A percentile compares a stretch with the other conserved stretches of the same genome.
phyloP scores from a whole-genome alignment of 805 yeast genomes.

The Zygosaccharomyces bailii region DNA sequence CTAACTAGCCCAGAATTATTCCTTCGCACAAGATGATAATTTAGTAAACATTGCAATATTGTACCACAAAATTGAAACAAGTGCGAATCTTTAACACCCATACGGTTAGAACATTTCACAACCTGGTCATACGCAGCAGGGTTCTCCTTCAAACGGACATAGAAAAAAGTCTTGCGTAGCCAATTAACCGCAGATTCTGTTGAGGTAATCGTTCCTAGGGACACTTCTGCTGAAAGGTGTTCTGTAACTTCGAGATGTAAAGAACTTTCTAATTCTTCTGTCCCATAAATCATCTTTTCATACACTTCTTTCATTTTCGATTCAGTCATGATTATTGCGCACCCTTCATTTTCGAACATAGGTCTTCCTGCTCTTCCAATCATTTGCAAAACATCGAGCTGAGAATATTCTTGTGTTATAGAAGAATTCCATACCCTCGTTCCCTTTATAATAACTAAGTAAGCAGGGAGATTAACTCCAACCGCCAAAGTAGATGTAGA shows the following conservation, averaged over 20 bases:
- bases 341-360: conserved; percentile 48
- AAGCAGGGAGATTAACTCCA: conserved; percentile 62
- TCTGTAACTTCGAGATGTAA: conserved; percentile 41
- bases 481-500: conserved; percentile 60
- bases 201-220: conserved; percentile 40
- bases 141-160: conserved; percentile 41
- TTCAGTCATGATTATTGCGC: conserved; percentile 49
- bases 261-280: conserved; percentile 46
- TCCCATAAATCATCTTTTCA: conserved; percentile 42
- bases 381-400: conserved; percentile 57
- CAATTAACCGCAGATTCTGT: conserved; percentile 42
- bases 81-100: conserved; percentile 30
- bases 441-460: conserved; percentile 57
- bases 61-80: conserved; percentile 37
- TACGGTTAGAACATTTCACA: conserved; percentile 20
- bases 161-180: conserved; percentile 50
- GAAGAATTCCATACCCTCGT: conserved; percentile 56
- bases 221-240: conserved; percentile 44
- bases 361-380: conserved; percentile 66
- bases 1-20: conserved; percentile 24
- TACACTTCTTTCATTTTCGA: conserved; percentile 36
- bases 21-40: conserved; percentile 32
- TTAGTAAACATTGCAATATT: conserved; percentile 35
- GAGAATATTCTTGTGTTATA: conserved; percentile 50
- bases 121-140: conserved; percentile 40